Percentiles rank a stretch among this genome's conserved stretches.
Evolutionary conservation across 2,329 filamentous ascomycete species (phyloP).

Genomic region (Lasiodiplodia theobromae): DNA sequence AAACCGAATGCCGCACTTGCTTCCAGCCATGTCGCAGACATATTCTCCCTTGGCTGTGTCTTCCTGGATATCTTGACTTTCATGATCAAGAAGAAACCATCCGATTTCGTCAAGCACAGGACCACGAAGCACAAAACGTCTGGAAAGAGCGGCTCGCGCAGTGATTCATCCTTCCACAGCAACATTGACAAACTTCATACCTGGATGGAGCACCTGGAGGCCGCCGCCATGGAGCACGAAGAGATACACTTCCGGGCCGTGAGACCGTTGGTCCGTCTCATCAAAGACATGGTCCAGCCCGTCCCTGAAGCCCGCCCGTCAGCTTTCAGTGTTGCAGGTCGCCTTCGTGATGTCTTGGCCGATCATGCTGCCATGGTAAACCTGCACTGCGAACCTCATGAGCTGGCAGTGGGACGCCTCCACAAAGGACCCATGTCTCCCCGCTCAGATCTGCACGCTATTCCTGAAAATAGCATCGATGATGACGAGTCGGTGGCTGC

Average conservation of each 20-base stretch:
- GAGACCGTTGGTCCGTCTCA: slow-evolving; percentile 49
- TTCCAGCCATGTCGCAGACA: slow-evolving; percentile 62
- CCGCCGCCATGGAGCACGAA: slow-evolving; percentile 58
- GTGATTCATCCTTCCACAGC: slow-evolving; percentile 75
- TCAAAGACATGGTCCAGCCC: slow-evolving; percentile 52
- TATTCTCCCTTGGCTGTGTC: slow-evolving; percentile 77
- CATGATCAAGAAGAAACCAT: slow-evolving; percentile 70
- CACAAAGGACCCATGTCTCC: slow-evolving; percentile 6
- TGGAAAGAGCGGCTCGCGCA: slow-evolving; percentile 62
- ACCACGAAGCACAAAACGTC: slow-evolving; percentile 67
- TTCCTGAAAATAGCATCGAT: slow-evolving; percentile 19
- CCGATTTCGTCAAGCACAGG: slow-evolving; percentile 71
- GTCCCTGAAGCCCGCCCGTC: slow-evolving; percentile 51
- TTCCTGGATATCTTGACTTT: slow-evolving; percentile 76
- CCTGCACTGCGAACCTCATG: slow-evolving; percentile 41
- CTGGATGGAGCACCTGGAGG: slow-evolving; percentile 70
- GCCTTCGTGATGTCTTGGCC: slow-evolving; percentile 42
- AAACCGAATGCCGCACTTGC: slow-evolving; percentile 39
- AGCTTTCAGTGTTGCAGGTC: slow-evolving; percentile 51
- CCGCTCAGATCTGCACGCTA: slow-evolving; percentile 9
- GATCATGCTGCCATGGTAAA: slow-evolving; percentile 42
- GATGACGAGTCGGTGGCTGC: slow-evolving; percentile 3
- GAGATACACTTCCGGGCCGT: slow-evolving; percentile 50
- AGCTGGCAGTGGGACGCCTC: slow-evolving; percentile 4
- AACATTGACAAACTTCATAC: slow-evolving; percentile 72